These are phyloP conservation scores for Podila verticillata DNA, from an alignment of 192 early-diverging fungal species.

Conservation along the genomic window DNA sequence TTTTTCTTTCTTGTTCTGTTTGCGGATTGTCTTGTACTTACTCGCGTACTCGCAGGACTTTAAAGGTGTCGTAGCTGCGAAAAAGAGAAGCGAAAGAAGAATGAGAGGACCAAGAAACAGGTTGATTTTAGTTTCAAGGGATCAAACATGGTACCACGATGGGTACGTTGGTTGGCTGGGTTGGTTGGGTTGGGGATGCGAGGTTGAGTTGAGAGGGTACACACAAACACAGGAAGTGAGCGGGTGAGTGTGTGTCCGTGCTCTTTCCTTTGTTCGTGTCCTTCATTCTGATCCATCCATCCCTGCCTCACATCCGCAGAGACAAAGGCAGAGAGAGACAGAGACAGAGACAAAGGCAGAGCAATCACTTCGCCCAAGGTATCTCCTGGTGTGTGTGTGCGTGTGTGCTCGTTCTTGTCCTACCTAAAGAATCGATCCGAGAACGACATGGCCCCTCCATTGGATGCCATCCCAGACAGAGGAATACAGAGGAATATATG, in stretches of 20 bases:
- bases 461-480: constrained; percentile 6
- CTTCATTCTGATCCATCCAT: no score
- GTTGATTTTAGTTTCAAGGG: background rate
- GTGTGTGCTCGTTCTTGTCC: constrained; percentile 7
- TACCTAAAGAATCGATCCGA: constrained; percentile 50
- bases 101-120: background rate
- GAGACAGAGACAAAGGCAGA: no score
- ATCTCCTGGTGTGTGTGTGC: no score
- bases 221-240: no score
- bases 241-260: no score
- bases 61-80: constrained; percentile 43
- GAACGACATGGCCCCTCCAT: constrained; percentile 32
- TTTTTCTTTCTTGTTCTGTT: background rate
- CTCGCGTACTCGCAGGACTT: constrained; percentile 43
- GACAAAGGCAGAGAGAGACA: no score
- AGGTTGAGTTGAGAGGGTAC: no score
- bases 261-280: no score
- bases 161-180: background rate
- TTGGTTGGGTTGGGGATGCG: background rate
- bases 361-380: no score
- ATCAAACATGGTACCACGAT: background rate
- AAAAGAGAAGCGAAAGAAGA: background rate
- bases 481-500: background rate
- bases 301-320: no score
- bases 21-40: constrained; percentile 14